Conservation (phyloP, 805 yeast genomes). For the Yamadazyma sp. region DNA sequence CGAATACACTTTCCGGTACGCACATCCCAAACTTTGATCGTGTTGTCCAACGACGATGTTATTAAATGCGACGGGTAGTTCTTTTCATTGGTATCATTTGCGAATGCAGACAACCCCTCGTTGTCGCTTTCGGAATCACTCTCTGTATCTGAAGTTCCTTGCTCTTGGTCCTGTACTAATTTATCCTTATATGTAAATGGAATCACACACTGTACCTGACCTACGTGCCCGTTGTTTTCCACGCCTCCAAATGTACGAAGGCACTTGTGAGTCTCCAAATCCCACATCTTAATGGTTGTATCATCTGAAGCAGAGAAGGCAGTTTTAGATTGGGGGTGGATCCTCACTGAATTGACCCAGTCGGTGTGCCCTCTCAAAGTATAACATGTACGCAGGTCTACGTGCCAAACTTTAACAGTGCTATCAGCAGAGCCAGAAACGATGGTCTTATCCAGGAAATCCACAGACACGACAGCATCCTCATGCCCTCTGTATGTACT, state of each 20-base stretch:
- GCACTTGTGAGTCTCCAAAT: slow-evolving; percentile 75
- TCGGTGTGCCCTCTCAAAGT: slow-evolving; percentile 92
- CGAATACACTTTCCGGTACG: slow-evolving; percentile 83
- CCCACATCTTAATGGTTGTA: slow-evolving; percentile 94
- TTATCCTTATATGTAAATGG: slow-evolving; percentile 75
- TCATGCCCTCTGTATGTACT: slow-evolving; percentile 93
- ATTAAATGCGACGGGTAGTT: slow-evolving; percentile 78
- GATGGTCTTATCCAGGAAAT: slow-evolving; percentile 73
- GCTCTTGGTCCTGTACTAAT: slow-evolving; percentile 43
- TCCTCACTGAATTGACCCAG: slow-evolving; percentile 87
- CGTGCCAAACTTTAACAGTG: slow-evolving; percentile 95
- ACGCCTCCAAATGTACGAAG: slow-evolving; percentile 75
- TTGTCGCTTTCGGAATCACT: slow-evolving; percentile 19
- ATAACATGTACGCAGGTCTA: slow-evolving; percentile 87
- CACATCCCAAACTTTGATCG: slow-evolving; percentile 91
- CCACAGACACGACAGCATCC: slow-evolving; percentile 81
- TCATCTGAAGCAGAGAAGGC: slow-evolving; percentile 90
- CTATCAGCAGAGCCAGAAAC: slow-evolving; percentile 93
- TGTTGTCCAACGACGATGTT: slow-evolving; percentile 87
- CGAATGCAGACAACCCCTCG: slow-evolving; percentile 8
- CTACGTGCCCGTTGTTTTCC: slow-evolving; percentile 80
- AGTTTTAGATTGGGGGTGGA: slow-evolving; percentile 75
- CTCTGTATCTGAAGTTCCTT: slow-evolving; percentile 32
- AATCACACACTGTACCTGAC: slow-evolving; percentile 89
- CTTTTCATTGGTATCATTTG: slow-evolving; percentile 17